Evolutionary conservation across 1,284 basidiomycete genomes (phyloP).

Genomic region (Leccinum angustisporum): DNA sequence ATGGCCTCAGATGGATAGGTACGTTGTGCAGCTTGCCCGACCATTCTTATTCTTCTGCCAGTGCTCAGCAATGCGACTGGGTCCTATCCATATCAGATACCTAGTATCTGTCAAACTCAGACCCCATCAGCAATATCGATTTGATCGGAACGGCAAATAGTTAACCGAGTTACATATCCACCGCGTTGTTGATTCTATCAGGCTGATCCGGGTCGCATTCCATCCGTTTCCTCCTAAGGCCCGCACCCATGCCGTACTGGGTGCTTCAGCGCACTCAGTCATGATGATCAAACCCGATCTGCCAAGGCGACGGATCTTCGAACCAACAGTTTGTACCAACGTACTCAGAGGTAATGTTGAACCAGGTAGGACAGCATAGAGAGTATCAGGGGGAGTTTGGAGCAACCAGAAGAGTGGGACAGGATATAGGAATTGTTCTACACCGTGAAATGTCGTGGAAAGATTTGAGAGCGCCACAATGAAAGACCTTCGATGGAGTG

Average conservation of each 20-base stretch:
- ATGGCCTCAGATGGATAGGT: background rate
- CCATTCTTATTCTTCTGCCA: background rate
- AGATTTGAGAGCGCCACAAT: background rate
- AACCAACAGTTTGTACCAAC: background rate
- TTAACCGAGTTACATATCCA: background rate
- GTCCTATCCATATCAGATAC: background rate
- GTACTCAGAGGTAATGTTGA: background rate
- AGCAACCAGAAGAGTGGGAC: background rate
- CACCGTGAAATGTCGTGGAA: background rate
- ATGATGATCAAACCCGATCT: background rate
- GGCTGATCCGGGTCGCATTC: background rate
- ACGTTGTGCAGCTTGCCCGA: background rate
- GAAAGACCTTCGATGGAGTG: background rate
- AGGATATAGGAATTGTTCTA: background rate
- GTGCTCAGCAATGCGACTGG: background rate
- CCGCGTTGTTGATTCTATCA: background rate
- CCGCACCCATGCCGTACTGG: background rate
- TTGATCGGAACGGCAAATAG: background rate
- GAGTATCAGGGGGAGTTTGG: background rate
- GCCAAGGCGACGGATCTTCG: background rate
- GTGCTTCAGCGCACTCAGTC: background rate
- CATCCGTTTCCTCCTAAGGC: background rate
- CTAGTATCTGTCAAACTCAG: background rate
- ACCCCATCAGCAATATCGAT: background rate
- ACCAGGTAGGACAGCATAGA: background rate